Conservation (phyloP, 2,329 filamentous ascomycete genomes). For the Cercospora sojina region DNA sequence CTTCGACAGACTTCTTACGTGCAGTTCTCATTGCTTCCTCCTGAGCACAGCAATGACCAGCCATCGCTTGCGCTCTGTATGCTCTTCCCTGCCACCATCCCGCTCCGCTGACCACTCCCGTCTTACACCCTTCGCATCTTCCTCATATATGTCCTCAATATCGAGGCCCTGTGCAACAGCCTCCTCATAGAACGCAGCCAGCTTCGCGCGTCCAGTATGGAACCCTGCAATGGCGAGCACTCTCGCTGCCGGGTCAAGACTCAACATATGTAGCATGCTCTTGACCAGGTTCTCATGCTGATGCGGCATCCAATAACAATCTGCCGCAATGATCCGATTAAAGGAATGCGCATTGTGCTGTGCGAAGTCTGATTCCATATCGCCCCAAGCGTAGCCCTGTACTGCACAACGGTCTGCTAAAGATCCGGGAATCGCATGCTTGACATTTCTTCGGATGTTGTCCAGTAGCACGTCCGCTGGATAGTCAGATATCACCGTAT, state of each 20-base stretch:
- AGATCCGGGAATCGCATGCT: constrained; percentile 47
- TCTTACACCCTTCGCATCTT: constrained; percentile 63
- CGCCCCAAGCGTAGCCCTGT: constrained; percentile 66
- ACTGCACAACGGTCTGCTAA: constrained; percentile 44
- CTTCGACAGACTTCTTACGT: too few relatives aligned
- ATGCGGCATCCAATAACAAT: constrained; percentile 74
- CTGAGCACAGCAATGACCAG: constrained; percentile 52
- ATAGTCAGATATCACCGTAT: constrained; percentile 66
- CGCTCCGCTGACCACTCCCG: constrained; percentile 57
- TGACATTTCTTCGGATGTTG: constrained; percentile 60
- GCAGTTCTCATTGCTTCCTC: constrained; percentile 1
- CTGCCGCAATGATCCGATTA: constrained; percentile 65
- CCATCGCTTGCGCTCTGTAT: constrained; percentile 67
- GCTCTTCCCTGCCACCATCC: constrained; percentile 62
- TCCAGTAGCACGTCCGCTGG: constrained; percentile 60
- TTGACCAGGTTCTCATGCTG: constrained; percentile 66
- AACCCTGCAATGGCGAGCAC: constrained; percentile 69
- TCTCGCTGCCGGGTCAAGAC: constrained; percentile 55
- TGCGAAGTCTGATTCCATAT: constrained; percentile 47
- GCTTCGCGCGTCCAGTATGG: constrained; percentile 66
- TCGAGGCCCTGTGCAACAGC: constrained; percentile 55
- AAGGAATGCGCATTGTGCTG: constrained; percentile 46
- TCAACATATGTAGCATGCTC: constrained; percentile 62
- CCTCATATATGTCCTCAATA: constrained; percentile 66
- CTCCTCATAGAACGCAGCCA: constrained; percentile 64